phyloP scores from a whole-genome alignment of 495 filamentous ascomycete species.

The Halenospora varia region DNA sequence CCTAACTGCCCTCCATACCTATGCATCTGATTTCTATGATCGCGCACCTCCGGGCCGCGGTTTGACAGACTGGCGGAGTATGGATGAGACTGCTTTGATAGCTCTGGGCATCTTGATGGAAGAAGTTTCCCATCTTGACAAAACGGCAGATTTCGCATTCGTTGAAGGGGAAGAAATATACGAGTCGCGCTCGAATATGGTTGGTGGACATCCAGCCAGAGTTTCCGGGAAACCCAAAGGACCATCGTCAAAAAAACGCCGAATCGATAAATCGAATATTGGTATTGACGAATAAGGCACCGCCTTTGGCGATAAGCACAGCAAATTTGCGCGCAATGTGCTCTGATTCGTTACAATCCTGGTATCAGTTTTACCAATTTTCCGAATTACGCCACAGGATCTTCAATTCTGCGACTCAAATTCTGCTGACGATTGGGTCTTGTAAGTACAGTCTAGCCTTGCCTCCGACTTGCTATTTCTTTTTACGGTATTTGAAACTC shows the following conservation, averaged over 20 bases:
- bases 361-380: background rate
- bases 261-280: background rate
- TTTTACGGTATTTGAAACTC: no score
- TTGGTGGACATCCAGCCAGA: background rate
- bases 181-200: background rate
- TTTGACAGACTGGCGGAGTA: slow-evolving; percentile 45
- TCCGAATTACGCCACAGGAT: background rate
- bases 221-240: background rate
- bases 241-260: background rate
- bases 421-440: no score
- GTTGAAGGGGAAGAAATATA: slow-evolving; percentile 48
- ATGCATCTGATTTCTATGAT: slow-evolving; percentile 68
- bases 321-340: background rate
- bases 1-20: slow-evolving; percentile 71
- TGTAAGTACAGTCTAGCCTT: no score
- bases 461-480: no score
- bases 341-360: background rate
- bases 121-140: slow-evolving; percentile 65
- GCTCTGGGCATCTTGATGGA: slow-evolving; percentile 80
- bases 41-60: slow-evolving; percentile 16
- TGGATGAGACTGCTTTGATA: slow-evolving; percentile 84
- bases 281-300: slow-evolving; percentile 1
- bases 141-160: slow-evolving; percentile 70
- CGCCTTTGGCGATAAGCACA: background rate
- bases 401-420: no score